These are phyloP conservation scores for Russula sp. DNA, from an alignment of 768 basidiomycete species.

Conservation along the genomic window DNA sequence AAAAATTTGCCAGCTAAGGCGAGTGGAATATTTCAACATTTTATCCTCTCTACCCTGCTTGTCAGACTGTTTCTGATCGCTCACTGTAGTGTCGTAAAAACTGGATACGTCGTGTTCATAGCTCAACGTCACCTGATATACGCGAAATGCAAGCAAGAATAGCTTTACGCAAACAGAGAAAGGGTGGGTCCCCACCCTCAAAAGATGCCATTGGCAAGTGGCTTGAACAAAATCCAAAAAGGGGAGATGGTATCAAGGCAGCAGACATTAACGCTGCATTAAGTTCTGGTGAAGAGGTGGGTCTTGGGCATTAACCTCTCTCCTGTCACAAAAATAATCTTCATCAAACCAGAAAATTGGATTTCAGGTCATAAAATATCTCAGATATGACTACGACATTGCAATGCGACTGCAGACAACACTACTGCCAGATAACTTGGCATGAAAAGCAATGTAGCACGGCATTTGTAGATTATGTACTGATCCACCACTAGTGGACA, in stretches of 20 bases:
- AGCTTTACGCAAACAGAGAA: no score
- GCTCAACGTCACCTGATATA: no score
- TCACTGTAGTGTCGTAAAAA: not conserved
- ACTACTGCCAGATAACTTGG: not conserved
- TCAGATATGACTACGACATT: not conserved
- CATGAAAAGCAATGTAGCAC: not conserved
- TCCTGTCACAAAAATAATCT: not conserved
- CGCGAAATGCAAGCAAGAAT: no score
- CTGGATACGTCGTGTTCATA: no score
- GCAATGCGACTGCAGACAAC: not conserved
- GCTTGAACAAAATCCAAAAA: not conserved
- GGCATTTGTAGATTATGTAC: not conserved
- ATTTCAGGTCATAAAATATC: not conserved
- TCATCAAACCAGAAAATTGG: not conserved
- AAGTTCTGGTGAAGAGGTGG: constrained; percentile 10
- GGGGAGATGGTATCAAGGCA: not conserved
- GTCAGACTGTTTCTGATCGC: not conserved
- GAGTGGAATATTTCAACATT: not conserved
- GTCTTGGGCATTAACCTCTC: not conserved
- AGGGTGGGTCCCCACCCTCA: no score
- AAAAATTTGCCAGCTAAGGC: not conserved
- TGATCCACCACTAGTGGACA: not conserved
- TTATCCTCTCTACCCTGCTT: no score
- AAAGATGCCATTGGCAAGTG: no score
- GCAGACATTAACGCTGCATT: not conserved